Evolutionary conservation across 2,329 filamentous ascomycete genomes (phyloP).

Genomic region (Xylogone sp.): DNA sequence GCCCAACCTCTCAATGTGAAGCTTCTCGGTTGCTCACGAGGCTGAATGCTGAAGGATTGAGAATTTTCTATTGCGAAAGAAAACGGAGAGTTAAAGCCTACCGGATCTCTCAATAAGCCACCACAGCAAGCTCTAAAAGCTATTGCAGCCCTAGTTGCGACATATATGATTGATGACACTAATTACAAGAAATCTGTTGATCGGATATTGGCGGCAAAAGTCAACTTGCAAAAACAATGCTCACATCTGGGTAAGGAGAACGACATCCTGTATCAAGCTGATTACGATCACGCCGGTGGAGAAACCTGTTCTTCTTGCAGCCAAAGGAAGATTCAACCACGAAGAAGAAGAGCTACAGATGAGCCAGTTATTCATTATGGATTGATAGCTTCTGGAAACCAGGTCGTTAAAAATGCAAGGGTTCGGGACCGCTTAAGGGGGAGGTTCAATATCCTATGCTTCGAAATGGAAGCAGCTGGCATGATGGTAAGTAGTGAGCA

Average conservation of each 20-base stretch:
- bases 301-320: too few species aligned
- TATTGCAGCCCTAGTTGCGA: too few species aligned
- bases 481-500: too few species aligned
- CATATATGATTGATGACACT: too few species aligned
- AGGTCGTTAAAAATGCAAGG: conserved; percentile 23
- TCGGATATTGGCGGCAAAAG: too few species aligned
- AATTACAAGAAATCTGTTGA: too few species aligned
- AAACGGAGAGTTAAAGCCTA: not conserved
- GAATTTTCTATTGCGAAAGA: too few species aligned
- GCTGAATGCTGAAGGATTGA: too few species aligned
- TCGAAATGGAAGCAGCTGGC: conserved; percentile 33
- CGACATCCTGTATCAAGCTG: not conserved
- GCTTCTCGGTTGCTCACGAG: too few species aligned
- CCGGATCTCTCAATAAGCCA: not conserved
- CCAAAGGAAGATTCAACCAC: too few species aligned
- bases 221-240: not conserved
- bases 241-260: not conserved
- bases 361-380: conserved; percentile 13
- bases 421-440: conserved; percentile 17
- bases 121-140: not conserved
- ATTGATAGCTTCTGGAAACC: conserved; percentile 26
- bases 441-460: conserved; percentile 18
- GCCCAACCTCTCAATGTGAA: too few species aligned
- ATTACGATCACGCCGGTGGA: not conserved
- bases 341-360: too few species aligned